Evolutionary conservation across 2,329 filamentous ascomycete genomes (phyloP), one percentile per base, ranked within the genome.

Genomic region (Hypoxylon sp.): DNA sequence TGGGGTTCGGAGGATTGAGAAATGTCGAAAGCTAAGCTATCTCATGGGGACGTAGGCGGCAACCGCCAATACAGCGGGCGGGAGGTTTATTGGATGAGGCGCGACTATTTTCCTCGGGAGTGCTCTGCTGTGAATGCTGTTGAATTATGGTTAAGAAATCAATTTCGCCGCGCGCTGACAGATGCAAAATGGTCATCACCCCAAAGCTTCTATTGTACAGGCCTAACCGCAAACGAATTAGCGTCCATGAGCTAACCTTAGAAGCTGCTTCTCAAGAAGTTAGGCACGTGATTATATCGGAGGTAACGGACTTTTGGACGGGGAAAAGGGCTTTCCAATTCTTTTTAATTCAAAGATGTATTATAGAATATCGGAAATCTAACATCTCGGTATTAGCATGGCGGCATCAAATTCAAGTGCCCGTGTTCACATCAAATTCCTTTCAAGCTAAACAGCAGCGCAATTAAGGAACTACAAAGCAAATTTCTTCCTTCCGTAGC

Each of bases 121-220:
- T 34, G 5, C 27, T 63, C 21, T 23, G 25, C 6, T 52, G 16
- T 34, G 21, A 58, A 27, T 23, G 25, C 6, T 52, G 16, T 34
- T 27, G 61, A 27, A n/a, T n/a, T 46, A 25, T 45, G 27, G 46
- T 55, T 63, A 54, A 39, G 53, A 67, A 65, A 60, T 50, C 23
- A 46, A 52, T 60, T 69, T 74, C 63, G 67, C 71, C 70, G 69
- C 55, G 64, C 51, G 56, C 54, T 59, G 63, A 63, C 39, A 30
- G 57, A 52, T 65, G 25, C 30, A 56, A n/a, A 59, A 58, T 64
- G 68, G 72, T 74, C 70, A 71, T 71, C 37, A 63, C 61, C 68
- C 66, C 66, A 73, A 74, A 71, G 63, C 64, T 69, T 63, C 66
- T 46, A 50, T 27, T 3, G 23, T 16, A 14, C 30, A 12, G 29